Evolutionary conservation across 129 eudicot genomes (phyloP).

Genomic region (Scalesia atractyloides): DNA sequence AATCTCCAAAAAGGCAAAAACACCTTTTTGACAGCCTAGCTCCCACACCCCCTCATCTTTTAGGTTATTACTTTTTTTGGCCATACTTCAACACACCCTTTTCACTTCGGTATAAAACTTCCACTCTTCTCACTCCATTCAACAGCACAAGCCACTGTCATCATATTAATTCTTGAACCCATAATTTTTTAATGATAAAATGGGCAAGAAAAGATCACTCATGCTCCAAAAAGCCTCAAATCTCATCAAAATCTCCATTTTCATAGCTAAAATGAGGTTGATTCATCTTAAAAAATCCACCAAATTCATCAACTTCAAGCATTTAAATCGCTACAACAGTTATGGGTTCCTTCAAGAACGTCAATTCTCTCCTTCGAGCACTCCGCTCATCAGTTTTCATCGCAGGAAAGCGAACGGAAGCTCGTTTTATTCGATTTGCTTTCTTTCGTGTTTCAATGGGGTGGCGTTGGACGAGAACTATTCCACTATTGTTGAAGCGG

Average conservation of each 20-base stretch:
- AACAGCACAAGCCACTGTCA: slow-evolving; percentile 6
- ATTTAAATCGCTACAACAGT: slow-evolving; percentile 47
- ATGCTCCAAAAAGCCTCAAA: slow-evolving; percentile 55
- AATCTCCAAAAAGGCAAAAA: slow-evolving; percentile 31
- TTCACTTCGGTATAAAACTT: slow-evolving; percentile 26
- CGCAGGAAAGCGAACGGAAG: slow-evolving; percentile 17
- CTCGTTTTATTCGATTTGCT: slow-evolving; percentile 33
- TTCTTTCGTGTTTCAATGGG: slow-evolving; percentile 48
- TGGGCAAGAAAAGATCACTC: slow-evolving; percentile 54
- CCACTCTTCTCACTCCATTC: neutral
- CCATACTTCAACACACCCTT: slow-evolving; percentile 1
- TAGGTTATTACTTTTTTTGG: neutral
- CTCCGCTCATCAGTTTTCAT: slow-evolving; percentile 48
- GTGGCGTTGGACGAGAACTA: slow-evolving; percentile 18
- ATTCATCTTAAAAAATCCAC: slow-evolving; percentile 44
- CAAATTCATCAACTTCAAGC: slow-evolving; percentile 38
- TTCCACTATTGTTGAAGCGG: slow-evolving; percentile 30
- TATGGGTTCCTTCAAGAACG: slow-evolving; percentile 58
- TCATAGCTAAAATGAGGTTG: slow-evolving; percentile 52
- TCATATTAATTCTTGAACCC: neutral
- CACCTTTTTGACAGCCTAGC: slow-evolving; percentile 38
- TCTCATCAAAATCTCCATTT: slow-evolving; percentile 46
- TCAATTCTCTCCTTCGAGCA: slow-evolving; percentile 66
- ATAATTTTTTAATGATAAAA: slow-evolving; percentile 17
- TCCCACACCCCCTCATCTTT: neutral